Conservation (phyloP, 2,329 filamentous ascomycete species). For the Diaporthe amygdali region DNA sequence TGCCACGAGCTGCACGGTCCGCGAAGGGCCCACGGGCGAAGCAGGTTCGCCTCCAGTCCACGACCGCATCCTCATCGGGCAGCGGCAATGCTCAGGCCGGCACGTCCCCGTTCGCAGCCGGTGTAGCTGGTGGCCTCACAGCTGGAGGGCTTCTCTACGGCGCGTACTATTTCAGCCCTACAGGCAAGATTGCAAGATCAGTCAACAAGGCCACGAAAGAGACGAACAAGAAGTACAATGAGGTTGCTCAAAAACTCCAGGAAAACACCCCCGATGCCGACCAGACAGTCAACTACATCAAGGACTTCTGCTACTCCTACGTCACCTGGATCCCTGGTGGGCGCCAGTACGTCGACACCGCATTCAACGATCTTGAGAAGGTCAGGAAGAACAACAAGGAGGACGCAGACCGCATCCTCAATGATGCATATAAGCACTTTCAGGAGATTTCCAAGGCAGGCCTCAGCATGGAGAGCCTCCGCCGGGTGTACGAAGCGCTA, state of each 20-base stretch:
- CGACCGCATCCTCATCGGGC: conserved; percentile 17
- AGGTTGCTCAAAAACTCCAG: conserved; percentile 64
- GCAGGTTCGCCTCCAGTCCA: conserved; percentile 23
- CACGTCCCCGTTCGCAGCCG: conserved; percentile 8
- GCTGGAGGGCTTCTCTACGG: conserved; percentile 21
- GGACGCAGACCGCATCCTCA: conserved; percentile 72
- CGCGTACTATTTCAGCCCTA: conserved; percentile 33
- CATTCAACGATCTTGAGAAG: conserved; percentile 74
- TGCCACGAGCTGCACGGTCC: conserved; percentile 17
- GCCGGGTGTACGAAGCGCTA: conserved; percentile 66
- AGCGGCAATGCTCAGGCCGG: neutral
- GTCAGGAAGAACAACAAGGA: conserved; percentile 70
- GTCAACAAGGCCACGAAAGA: conserved; percentile 47
- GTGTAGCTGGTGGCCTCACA: conserved; percentile 17
- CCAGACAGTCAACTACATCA: conserved; percentile 69
- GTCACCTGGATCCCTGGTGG: conserved; percentile 76
- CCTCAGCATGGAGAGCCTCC: conserved; percentile 66
- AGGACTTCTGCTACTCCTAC: conserved; percentile 70
- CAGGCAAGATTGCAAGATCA: conserved; percentile 38
- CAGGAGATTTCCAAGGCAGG: conserved; percentile 64
- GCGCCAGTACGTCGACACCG: conserved; percentile 68
- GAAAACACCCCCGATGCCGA: conserved; percentile 69
- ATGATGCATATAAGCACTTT: conserved; percentile 71
- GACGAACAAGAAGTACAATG: conserved; percentile 65
- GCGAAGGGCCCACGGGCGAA: neutral